Base-by-base conservation (phyloP, 768 basidiomycete species). In the Mycena rosella region DNA sequence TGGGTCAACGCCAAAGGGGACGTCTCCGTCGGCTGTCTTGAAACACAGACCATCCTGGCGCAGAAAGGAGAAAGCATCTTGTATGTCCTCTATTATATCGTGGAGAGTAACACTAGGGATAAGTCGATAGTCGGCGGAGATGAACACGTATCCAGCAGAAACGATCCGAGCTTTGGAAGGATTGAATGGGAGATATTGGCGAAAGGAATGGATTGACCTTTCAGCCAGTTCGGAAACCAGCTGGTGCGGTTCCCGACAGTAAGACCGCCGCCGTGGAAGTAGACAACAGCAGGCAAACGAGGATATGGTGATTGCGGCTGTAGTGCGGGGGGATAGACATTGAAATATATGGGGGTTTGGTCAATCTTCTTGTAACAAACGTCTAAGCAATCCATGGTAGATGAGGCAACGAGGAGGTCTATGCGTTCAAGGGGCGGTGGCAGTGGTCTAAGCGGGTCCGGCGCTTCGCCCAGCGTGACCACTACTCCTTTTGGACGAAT, bases 161-260 rank as follows among this genome's bases (percentile, higher is more conserved):
- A 78, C 77, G 9, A 85, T 77, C 17, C 88, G 85, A 63, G 78
- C 89, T 91, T 69, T 24, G 14, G 38, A 38, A 47, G 38, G 47
- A n/a, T 48, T 32, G 49, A 64, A 47, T 59, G 36, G 38, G 14
- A 14, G 27, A 40, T 27, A 20, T 30, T 26, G 38, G 1, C 22
- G 9, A 17, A 54, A 27, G 27, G 18, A 14, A 29, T n/a, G 14
- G n/a, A 71, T 81, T 58, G 30, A 91, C 91, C 82, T 53, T 84
- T 76, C 27, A 92, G 77, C 91, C 91, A 92, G n/a, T 58, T 67
- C 2, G 91, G 90, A 74, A 91, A 87, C 89, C 89, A 91, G 72
- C 85, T 87, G 34, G 73, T 74, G 58, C 85, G 80, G 68, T 87
- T 86, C 1, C 90, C 90, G 18, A 86, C 88, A 0, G 87, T 84